These are phyloP conservation scores for Populus deltoides DNA, from an alignment of 345 rosid genomes.

Conservation along the genomic window DNA sequence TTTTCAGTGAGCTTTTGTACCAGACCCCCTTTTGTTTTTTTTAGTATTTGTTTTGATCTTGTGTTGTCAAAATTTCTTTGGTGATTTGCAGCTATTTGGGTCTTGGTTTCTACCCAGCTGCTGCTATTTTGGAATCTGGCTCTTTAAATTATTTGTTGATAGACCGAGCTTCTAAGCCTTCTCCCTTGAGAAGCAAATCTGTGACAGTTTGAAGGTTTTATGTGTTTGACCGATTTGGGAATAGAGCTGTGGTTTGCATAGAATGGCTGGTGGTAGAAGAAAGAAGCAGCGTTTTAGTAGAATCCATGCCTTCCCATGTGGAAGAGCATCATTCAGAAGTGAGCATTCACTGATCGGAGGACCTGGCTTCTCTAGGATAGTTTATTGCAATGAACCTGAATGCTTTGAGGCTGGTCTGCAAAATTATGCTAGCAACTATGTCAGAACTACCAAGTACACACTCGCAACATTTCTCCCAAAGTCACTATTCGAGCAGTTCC, in stretches of 20 bases:
- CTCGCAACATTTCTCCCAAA: constrained; percentile 73
- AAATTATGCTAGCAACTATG: constrained; percentile 58
- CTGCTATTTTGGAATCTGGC: constrained; percentile 5
- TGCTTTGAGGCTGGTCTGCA: constrained; percentile 47
- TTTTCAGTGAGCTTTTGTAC: not conserved
- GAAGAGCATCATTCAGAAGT: constrained; percentile 57
- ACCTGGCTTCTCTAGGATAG: constrained; percentile 86
- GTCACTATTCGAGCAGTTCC: constrained; percentile 87
- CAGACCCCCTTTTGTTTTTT: not conserved
- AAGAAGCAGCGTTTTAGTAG: constrained; percentile 61
- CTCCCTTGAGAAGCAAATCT: not conserved
- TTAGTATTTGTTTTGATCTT: not conserved
- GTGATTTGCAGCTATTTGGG: not conserved
- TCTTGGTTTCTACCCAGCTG: not conserved
- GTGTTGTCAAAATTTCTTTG: not conserved
- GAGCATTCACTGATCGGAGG: constrained; percentile 88
- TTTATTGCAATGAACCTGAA: constrained; percentile 74
- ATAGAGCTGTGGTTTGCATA: constrained; percentile 2
- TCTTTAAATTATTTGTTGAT: not conserved
- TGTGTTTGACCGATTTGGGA: constrained; percentile 3
- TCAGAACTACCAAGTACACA: constrained; percentile 82
- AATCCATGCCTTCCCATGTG: constrained; percentile 61
- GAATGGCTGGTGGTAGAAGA: constrained; percentile 56
- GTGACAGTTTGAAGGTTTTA: constrained; percentile 3
- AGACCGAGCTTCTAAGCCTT: not conserved